Conservation (phyloP, 2,329 filamentous ascomycete species). For the Hymenoscyphus linearis region DNA sequence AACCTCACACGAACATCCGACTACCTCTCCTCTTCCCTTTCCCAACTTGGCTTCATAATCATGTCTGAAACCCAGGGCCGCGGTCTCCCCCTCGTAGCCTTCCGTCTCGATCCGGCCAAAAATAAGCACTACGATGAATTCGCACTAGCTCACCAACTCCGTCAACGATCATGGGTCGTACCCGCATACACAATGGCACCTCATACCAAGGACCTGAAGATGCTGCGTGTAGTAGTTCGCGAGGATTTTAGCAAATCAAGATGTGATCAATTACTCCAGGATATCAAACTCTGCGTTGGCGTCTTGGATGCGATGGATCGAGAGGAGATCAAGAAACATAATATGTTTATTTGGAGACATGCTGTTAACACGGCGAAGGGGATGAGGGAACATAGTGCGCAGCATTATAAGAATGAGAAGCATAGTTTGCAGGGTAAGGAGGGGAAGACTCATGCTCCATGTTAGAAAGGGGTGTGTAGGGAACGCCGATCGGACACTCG, state of each 20-base stretch:
- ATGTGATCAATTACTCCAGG: constrained; percentile 71
- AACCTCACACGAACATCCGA: constrained; percentile 88
- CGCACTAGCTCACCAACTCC: constrained; percentile 75
- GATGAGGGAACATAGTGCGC: constrained; percentile 1
- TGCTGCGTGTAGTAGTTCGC: constrained; percentile 86
- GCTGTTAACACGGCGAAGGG: constrained; percentile 35
- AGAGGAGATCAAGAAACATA: constrained; percentile 63
- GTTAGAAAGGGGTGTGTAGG: too few species aligned
- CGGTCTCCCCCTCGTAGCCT: constrained; percentile 85
- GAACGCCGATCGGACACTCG: too few species aligned
- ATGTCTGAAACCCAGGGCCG: constrained; percentile 74
- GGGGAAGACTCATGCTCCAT: constrained; percentile 85
- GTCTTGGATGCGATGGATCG: constrained; percentile 70
- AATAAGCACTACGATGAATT: constrained; percentile 67
- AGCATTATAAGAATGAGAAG: constrained; percentile 55
- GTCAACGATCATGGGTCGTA: constrained; percentile 85
- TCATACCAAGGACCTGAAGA: constrained; percentile 74
- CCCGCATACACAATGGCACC: constrained; percentile 98
- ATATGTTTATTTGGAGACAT: constrained; percentile 58
- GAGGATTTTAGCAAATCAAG: constrained; percentile 84
- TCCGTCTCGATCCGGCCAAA: constrained; percentile 51
- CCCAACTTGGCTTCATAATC: constrained; percentile 76
- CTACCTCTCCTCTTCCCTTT: constrained; percentile 71
- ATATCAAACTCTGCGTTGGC: constrained; percentile 72
- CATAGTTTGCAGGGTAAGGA: constrained; percentile 87